Conservation (phyloP, 768 basidiomycete genomes). For the Austroboletus eburneus region DNA sequence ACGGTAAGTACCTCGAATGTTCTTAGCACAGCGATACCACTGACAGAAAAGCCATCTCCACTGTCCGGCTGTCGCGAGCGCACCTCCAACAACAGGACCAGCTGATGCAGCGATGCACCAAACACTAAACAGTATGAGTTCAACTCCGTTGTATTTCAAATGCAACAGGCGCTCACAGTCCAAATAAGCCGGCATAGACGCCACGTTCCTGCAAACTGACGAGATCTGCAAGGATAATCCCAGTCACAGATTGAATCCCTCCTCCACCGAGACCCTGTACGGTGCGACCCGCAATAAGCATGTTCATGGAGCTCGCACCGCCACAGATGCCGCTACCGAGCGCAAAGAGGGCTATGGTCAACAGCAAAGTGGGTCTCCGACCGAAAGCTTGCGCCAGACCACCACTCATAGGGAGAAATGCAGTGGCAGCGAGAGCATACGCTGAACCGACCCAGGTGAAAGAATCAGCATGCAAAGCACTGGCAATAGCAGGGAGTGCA, state of each 20-base stretch:
- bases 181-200: constrained; percentile 35
- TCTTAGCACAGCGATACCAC: not conserved
- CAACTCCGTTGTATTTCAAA: not conserved
- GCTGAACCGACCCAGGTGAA: constrained; percentile 45
- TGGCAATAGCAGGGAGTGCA: constrained; percentile 40
- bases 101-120: constrained; percentile 35
- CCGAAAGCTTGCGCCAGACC: constrained; percentile 40
- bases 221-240: constrained; percentile 44
- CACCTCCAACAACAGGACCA: constrained; percentile 37
- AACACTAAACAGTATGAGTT: constrained; percentile 8
- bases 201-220: constrained; percentile 46
- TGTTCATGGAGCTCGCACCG: constrained; percentile 37
- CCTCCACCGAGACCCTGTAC: constrained; percentile 42
- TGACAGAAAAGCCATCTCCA: constrained; percentile 44
- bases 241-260: constrained; percentile 33
- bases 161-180: constrained; percentile 26
- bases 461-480: constrained; percentile 33
- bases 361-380: constrained; percentile 30
- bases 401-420: constrained; percentile 39
- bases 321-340: constrained; percentile 42
- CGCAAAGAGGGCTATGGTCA: constrained; percentile 34
- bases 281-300: constrained; percentile 41
- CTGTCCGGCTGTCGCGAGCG: constrained; percentile 25
- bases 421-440: constrained; percentile 39
- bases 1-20: not conserved